Evolutionary conservation across 2,329 filamentous ascomycete genomes (phyloP).

Genomic region (Botrytis elliptica): DNA sequence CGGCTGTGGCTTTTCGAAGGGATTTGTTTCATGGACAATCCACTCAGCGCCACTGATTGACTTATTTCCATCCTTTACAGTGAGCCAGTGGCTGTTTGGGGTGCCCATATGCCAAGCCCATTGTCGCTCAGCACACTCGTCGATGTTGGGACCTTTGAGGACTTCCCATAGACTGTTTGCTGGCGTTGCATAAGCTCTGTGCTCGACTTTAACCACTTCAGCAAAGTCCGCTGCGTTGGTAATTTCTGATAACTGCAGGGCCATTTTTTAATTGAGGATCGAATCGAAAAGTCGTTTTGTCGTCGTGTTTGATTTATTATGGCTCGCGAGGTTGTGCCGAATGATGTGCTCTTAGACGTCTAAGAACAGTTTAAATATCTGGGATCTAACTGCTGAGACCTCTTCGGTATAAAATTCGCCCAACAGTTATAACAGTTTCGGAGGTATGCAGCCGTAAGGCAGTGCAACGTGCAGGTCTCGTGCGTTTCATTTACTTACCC

Average conservation of each 20-base stretch:
- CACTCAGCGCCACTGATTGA: constrained; percentile 6
- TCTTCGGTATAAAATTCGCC: too few species aligned
- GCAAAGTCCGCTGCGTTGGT: background rate
- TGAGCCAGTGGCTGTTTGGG: constrained; percentile 3
- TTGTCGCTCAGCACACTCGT: background rate
- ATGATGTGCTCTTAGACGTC: too few species aligned
- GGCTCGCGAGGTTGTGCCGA: too few species aligned
- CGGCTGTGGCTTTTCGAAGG: background rate
- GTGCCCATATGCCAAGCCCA: background rate
- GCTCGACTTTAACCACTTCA: background rate
- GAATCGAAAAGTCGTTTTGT: too few species aligned
- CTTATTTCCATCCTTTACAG: constrained; percentile 1
- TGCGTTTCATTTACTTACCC: too few species aligned
- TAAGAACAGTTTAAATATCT: too few species aligned
- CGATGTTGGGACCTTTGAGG: background rate
- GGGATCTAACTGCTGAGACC: too few species aligned
- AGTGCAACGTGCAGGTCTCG: too few species aligned
- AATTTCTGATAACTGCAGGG: background rate
- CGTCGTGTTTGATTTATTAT: too few species aligned
- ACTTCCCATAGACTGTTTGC: constrained; percentile 6
- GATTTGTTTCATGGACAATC: constrained; percentile 8
- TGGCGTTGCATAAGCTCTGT: constrained; percentile 3
- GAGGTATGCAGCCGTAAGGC: too few species aligned
- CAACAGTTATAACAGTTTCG: too few species aligned
- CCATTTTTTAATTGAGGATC: background rate